phyloP scores from a whole-genome alignment of 2,329 filamentous ascomycete species.

The Leptographium flavum region DNA sequence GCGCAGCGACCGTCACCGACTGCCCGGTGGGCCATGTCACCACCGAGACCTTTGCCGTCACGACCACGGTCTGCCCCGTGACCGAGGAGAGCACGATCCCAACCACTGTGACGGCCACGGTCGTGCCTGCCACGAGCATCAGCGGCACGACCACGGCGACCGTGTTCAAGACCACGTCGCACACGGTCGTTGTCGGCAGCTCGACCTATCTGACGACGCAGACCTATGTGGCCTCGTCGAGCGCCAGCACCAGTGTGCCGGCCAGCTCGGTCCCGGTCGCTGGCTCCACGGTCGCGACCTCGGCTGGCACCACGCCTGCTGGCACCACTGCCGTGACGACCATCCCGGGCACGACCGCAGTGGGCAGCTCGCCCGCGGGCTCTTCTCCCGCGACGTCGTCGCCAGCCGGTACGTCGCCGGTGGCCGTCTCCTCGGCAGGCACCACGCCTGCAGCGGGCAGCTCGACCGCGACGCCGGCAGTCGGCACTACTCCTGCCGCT shows the following conservation, averaged over 20 bases:
- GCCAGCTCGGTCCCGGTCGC: too few relatives aligned
- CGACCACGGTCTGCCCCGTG: conserved; percentile 28
- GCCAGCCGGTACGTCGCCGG: background rate
- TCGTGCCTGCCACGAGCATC: background rate
- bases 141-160: background rate
- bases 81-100: background rate
- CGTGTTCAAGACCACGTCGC: background rate
- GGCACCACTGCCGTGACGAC: too few relatives aligned
- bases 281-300: too few relatives aligned
- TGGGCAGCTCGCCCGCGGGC: conserved; percentile 7
- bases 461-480: too few relatives aligned
- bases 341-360: too few relatives aligned
- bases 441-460: too few relatives aligned
- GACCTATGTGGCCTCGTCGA: background rate
- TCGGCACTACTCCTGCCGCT: too few relatives aligned
- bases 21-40: conserved; percentile 13
- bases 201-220: background rate
- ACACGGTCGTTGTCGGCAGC: background rate
- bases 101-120: background rate
- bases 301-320: too few relatives aligned
- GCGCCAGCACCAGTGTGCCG: conserved; percentile 5
- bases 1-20: conserved; percentile 12
- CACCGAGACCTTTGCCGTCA: conserved; percentile 15
- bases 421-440: too few relatives aligned
- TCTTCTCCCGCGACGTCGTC: background rate